Conservation (phyloP, 179 eudicot species). For the Silene vulgaris region DNA sequence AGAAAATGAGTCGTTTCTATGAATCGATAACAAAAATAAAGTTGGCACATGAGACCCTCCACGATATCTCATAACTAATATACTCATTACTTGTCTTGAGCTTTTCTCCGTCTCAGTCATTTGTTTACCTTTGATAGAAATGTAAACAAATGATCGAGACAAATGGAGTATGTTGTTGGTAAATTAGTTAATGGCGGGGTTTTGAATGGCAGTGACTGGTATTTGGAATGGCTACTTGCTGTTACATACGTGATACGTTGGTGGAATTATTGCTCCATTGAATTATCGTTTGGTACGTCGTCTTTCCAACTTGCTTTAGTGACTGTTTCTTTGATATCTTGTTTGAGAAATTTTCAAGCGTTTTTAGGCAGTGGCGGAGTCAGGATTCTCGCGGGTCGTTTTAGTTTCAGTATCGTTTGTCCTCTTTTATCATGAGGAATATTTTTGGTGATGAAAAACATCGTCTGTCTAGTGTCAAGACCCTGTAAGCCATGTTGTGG, state of each 20-base stretch:
- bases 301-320: background rate
- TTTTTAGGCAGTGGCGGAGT: background rate
- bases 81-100: background rate
- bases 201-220: constrained; percentile 48
- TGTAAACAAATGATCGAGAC: too few relatives aligned
- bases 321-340: background rate
- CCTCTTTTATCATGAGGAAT: too few relatives aligned
- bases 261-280: constrained; percentile 81
- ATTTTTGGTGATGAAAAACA: too few relatives aligned
- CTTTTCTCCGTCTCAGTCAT: background rate
- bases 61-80: too few relatives aligned
- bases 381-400: background rate
- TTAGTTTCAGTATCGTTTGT: too few relatives aligned
- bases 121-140: background rate
- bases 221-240: constrained; percentile 87
- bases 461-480: too few relatives aligned
- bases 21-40: too few relatives aligned
- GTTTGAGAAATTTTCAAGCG: too few relatives aligned
- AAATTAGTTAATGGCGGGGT: constrained; percentile 8
- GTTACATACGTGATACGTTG: constrained; percentile 67
- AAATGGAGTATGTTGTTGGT: background rate
- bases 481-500: too few relatives aligned
- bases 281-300: constrained; percentile 84
- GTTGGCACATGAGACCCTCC: too few relatives aligned
- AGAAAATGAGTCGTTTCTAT: too few relatives aligned